A percentile compares a stretch with the other conserved stretches of the same genome.
phyloP scores from a whole-genome alignment of 148 eudicot species.

The Cornus kousa region DNA sequence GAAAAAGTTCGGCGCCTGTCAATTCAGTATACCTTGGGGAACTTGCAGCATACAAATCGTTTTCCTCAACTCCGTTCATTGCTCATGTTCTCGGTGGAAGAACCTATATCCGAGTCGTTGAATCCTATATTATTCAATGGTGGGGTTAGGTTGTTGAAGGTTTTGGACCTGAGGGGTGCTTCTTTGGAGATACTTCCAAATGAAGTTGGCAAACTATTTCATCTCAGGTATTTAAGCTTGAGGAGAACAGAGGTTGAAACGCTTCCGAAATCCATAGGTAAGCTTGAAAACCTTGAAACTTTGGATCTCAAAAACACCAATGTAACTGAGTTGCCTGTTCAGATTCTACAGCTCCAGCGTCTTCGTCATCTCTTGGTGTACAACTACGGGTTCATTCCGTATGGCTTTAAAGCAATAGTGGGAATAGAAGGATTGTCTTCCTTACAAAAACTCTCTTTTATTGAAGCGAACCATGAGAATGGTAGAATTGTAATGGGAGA shows the following conservation, averaged over 20 bases:
- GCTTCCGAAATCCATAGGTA: constrained; percentile 3
- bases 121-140: neutral
- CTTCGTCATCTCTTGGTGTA: constrained; percentile 4
- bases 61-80: neutral
- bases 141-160: constrained; percentile 3
- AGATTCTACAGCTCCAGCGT: constrained; percentile 3
- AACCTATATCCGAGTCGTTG: neutral
- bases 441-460: neutral
- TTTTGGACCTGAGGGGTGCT: constrained; percentile 6
- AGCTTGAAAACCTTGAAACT: constrained; percentile 7
- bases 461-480: neutral
- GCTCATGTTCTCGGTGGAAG: neutral
- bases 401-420: constrained; percentile 6
- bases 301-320: constrained; percentile 1
- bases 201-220: constrained; percentile 1
- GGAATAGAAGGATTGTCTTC: neutral
- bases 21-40: neutral
- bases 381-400: neutral
- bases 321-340: constrained; percentile 9
- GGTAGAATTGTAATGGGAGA: neutral
- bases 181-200: neutral
- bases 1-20: neutral
- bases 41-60: neutral
- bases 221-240: constrained; percentile 7
- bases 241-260: neutral